Evolutionary conservation across 208 protist species (phyloP).

Genomic region (Leishmania braziliensis): DNA sequence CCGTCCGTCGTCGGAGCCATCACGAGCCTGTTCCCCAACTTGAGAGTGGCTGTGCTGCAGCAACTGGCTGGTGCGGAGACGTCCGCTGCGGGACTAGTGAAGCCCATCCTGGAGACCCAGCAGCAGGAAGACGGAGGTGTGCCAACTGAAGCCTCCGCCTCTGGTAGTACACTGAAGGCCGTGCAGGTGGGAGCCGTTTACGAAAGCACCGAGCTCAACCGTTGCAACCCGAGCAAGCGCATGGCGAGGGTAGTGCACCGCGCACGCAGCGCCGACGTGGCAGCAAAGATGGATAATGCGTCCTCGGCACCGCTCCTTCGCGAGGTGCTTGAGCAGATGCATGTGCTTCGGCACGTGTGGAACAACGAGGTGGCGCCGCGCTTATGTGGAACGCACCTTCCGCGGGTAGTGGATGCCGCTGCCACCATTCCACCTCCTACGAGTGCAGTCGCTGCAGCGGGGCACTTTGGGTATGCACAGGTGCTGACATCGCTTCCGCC

Average conservation of each 20-base stretch:
- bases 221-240: neutral
- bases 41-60: conserved; percentile 49
- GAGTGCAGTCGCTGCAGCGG: neutral
- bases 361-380: conserved; percentile 30
- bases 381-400: conserved; percentile 8
- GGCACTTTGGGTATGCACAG: neutral
- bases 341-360: conserved; percentile 46
- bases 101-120: conserved; percentile 13
- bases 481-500: neutral
- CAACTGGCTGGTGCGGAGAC: conserved; percentile 56
- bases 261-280: neutral
- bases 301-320: conserved; percentile 15
- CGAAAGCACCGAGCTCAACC: conserved; percentile 11
- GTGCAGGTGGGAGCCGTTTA: conserved; percentile 28
- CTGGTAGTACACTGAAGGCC: conserved; percentile 4
- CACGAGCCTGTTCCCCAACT: conserved; percentile 64
- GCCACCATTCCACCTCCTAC: neutral
- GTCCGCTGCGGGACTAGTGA: conserved; percentile 14
- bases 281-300: conserved; percentile 2
- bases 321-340: conserved; percentile 38
- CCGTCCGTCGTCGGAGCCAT: conserved; percentile 43
- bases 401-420: neutral
- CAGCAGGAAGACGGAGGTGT: neutral
- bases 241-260: neutral
- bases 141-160: neutral